Base-by-base conservation (phyloP, 345 rosid genomes). In the Psidium guajava region DNA sequence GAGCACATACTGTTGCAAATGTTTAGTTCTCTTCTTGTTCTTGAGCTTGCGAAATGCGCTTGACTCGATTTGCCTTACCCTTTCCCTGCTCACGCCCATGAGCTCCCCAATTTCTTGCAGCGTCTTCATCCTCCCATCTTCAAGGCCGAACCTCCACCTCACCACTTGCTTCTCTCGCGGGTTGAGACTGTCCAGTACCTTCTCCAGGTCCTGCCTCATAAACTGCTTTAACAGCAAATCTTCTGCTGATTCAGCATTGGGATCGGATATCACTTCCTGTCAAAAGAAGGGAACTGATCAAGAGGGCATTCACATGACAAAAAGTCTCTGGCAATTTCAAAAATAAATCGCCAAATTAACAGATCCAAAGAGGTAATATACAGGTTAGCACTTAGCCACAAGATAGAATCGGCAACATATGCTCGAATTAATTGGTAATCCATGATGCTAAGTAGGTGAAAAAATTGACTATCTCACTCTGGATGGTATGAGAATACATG, bases 21-120 rank as follows among this genome's bases (percentile, higher is more conserved):
- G 94, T 88, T 88, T 92, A 56, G 89, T 92, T 91, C 96, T 94
- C 84, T 89, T 97, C 91, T 94, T 96, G 91, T 91, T 94, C 90
- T 94, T 94, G 56, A 97, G 92, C 92, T 95, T 97, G 54, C 95
- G 91, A 83, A 95, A 95, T 15, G 96, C 98, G 18, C 92, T 91
- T 0, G 93, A 93, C 86, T 97, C 99, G 5, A 97, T 95, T 75
- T 97, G 99, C 56, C 98, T 90, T 84, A 97, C 85, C 90, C 99
- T 91, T 90, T 97, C 99, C n/a, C 99, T 90, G 91, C 98, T 95
- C 2, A 97, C 92, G 1, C 95, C 92, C 92, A 97, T 93, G 50
- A 87, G 57, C 82, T 97, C 99, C 18, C 99, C 99, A 0, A 97
- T 97, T 91, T 97, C 99, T 84, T 97, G 99, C 89, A 97, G 87